Evolutionary conservation across 768 basidiomycete genomes (phyloP).

Genomic region (Lentinula aciculospora): DNA sequence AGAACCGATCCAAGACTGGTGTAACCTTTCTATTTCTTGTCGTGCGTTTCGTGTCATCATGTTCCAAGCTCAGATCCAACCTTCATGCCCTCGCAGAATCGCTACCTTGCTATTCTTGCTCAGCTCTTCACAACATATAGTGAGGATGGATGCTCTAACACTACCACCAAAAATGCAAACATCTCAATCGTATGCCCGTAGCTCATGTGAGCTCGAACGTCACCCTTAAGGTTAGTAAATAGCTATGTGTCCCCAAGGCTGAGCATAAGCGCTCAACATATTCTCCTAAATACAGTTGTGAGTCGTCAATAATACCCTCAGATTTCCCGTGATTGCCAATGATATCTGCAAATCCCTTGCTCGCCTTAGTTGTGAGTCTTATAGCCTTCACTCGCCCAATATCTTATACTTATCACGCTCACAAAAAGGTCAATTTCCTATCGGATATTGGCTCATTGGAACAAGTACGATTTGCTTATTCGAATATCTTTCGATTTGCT

Average conservation of each 20-base stretch:
- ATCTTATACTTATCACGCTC: too few relatives aligned
- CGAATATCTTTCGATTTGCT: neutral
- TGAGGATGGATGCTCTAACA: too few relatives aligned
- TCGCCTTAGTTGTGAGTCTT: too few relatives aligned
- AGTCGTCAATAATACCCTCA: too few relatives aligned
- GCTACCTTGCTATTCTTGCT: neutral
- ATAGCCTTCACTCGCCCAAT: too few relatives aligned
- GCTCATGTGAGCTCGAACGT: constrained; percentile 1
- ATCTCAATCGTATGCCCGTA: neutral
- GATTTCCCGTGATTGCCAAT: too few relatives aligned
- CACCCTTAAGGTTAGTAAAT: neutral
- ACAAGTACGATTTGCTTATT: neutral
- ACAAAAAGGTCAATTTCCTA: neutral
- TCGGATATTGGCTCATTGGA: constrained; percentile 1
- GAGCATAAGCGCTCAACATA: too few relatives aligned
- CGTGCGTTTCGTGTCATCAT: neutral
- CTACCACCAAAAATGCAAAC: neutral
- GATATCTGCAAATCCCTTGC: too few relatives aligned
- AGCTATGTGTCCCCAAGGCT: too few relatives aligned
- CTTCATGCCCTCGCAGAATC: neutral
- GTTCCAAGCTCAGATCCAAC: neutral
- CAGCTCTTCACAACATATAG: constrained; percentile 1
- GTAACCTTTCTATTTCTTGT: neutral
- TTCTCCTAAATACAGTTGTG: too few relatives aligned
- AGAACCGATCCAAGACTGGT: neutral